Evolutionary conservation across 2,329 filamentous ascomycete genomes (phyloP).

Genomic region (Colletotrichum lini): DNA sequence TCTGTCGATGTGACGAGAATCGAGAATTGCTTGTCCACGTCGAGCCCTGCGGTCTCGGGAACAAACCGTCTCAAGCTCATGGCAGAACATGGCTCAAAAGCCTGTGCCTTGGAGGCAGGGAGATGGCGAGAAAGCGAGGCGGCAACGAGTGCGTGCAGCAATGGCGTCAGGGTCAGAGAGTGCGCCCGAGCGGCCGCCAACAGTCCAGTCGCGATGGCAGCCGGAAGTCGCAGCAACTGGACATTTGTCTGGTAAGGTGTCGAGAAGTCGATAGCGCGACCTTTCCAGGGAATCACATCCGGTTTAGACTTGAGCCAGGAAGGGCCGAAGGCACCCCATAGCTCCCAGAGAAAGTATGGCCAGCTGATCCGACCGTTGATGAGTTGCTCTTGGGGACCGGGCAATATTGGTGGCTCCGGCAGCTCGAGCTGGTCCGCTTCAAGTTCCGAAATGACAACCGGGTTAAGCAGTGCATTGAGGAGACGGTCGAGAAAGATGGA

Average conservation of each 20-base stretch:
- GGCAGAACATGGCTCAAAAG: constrained; percentile 58
- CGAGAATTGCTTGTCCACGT: constrained; percentile 53
- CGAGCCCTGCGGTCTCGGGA: constrained; percentile 45
- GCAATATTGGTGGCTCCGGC: constrained; percentile 50
- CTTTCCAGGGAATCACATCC: constrained; percentile 55
- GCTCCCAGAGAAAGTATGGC: constrained; percentile 55
- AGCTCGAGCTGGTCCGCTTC: constrained; percentile 49
- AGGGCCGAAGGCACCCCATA: constrained; percentile 60
- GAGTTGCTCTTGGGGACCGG: constrained; percentile 57
- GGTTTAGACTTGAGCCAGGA: constrained; percentile 52
- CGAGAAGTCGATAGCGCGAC: constrained; percentile 52
- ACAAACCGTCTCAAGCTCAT: constrained; percentile 61
- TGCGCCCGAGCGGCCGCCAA: constrained; percentile 58
- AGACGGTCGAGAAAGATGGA: constrained; percentile 65
- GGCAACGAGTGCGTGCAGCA: constrained; percentile 63
- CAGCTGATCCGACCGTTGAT: constrained; percentile 58
- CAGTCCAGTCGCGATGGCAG: constrained; percentile 49
- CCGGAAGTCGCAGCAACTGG: constrained; percentile 54
- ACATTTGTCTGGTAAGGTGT: constrained; percentile 55
- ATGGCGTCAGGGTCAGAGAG: constrained; percentile 61
- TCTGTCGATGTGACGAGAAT: constrained; percentile 56
- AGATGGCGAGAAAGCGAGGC: constrained; percentile 57
- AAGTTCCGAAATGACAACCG: constrained; percentile 1
- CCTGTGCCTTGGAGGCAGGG: constrained; percentile 49
- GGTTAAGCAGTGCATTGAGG: constrained; percentile 57